These are phyloP conservation scores for Colletotrichum tofieldiae DNA, from an alignment of 2,329 filamentous ascomycete species.

Conservation along the genomic window DNA sequence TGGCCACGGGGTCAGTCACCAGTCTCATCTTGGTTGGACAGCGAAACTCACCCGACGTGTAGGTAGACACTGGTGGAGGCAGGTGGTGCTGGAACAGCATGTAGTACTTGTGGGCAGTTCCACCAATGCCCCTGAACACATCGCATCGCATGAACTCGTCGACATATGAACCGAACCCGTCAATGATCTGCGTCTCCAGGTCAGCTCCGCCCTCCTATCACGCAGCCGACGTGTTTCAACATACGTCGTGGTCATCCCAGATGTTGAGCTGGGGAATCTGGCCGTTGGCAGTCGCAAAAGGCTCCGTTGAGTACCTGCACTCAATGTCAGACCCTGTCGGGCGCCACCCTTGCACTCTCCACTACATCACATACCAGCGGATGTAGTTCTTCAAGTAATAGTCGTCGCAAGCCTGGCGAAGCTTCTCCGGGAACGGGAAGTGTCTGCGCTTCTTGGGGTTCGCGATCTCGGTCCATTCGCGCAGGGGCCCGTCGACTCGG, in stretches of 20 bases:
- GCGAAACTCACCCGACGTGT: conserved; percentile 76
- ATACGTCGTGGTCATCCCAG: conserved; percentile 94
- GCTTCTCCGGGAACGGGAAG: conserved; percentile 81
- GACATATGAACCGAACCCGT: conserved; percentile 94
- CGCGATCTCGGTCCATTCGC: conserved; percentile 85
- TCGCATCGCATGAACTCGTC: conserved; percentile 94
- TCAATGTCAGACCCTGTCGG: conserved; percentile 65
- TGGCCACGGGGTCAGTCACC: conserved; percentile 42
- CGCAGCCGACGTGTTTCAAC: conserved; percentile 50
- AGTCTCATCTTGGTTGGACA: conserved; percentile 46
- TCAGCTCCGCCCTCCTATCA: neutral
- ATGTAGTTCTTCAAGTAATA: conserved; percentile 95
- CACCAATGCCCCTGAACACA: conserved; percentile 93
- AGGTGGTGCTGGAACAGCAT: conserved; percentile 97
- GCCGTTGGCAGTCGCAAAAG: conserved; percentile 88
- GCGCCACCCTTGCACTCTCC: neutral
- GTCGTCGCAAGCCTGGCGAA: conserved; percentile 87
- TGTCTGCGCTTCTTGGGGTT: conserved; percentile 88
- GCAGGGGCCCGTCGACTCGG: conserved; percentile 85
- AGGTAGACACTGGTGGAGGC: conserved; percentile 87
- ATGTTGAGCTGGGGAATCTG: conserved; percentile 98
- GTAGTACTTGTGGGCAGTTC: conserved; percentile 97
- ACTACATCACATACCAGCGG: conserved; percentile 68
- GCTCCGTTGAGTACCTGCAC: conserved; percentile 80
- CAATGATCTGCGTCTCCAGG: conserved; percentile 77